Evolutionary conservation across 306 rosid genomes (phyloP).

Genomic region (Cicer arietinum): DNA sequence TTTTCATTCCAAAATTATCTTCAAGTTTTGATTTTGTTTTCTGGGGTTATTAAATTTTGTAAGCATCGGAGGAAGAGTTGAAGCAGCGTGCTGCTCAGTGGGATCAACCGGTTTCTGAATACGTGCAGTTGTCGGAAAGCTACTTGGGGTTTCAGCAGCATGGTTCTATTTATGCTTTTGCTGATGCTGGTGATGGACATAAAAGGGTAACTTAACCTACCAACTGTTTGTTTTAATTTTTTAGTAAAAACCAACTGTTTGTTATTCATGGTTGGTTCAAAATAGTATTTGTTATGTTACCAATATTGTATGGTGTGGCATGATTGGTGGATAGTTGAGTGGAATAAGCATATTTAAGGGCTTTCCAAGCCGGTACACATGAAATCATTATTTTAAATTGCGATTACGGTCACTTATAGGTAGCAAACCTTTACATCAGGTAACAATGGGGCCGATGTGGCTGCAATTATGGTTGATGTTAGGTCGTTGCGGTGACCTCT

Average conservation of each 20-base stretch:
- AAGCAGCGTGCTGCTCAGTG: conserved; percentile 82
- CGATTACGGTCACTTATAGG: too few species aligned
- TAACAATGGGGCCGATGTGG: too few species aligned
- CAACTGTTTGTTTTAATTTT: background rate
- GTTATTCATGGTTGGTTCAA: background rate
- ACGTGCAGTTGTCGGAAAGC: conserved; percentile 65
- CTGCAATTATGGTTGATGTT: too few species aligned
- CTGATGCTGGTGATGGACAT: conserved; percentile 73
- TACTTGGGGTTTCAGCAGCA: conserved; percentile 82
- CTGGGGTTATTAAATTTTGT: background rate
- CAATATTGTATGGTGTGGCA: background rate
- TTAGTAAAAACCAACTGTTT: too few species aligned
- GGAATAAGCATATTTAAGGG: background rate
- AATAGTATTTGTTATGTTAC: background rate
- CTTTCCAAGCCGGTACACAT: background rate
- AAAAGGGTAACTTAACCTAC: conserved; percentile 52
- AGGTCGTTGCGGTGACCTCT: too few species aligned
- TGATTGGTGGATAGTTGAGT: background rate
- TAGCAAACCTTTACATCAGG: too few species aligned
- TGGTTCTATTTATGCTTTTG: conserved; percentile 63
- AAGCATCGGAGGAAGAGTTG: conserved; percentile 75
- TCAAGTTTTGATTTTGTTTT: conserved; percentile 6
- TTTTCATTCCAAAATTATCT: background rate
- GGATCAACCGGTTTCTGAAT: conserved; percentile 80
- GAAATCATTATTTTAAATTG: background rate